Conservation (phyloP, 352 stramenopile species). For the Phytophthora cactorum region DNA sequence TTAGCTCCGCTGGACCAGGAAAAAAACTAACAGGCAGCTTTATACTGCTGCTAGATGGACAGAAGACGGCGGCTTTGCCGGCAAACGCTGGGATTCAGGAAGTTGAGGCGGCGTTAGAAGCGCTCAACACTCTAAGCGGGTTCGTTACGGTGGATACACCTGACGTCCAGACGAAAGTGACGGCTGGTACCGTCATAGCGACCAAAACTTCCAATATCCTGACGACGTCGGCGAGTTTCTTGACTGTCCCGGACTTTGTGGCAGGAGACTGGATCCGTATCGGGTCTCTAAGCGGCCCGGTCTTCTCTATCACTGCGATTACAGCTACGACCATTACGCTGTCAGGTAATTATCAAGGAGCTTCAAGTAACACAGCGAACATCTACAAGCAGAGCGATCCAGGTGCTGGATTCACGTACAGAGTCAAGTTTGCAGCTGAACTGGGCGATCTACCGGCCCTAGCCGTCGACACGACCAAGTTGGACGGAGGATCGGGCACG, state of each 20-base stretch:
- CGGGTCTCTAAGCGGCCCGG: constrained; percentile 67
- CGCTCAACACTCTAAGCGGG: constrained; percentile 75
- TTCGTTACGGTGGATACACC: constrained; percentile 90
- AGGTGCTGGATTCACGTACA: constrained; percentile 66
- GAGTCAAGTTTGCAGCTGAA: constrained; percentile 77
- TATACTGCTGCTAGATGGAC: constrained; percentile 64
- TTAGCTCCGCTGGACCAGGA: constrained; percentile 39
- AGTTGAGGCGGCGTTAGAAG: constrained; percentile 82
- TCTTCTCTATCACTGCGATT: constrained; percentile 89
- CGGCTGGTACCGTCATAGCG: constrained; percentile 55
- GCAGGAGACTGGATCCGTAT: constrained; percentile 95
- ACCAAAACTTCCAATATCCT: constrained; percentile 87
- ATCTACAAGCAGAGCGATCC: constrained; percentile 87
- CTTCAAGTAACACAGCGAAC: constrained; percentile 45
- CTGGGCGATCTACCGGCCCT: constrained; percentile 71
- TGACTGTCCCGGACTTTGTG: constrained; percentile 53
- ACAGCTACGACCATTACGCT: constrained; percentile 76
- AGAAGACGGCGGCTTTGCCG: constrained; percentile 59
- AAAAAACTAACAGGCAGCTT: constrained; percentile 78
- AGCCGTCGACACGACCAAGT: constrained; percentile 52
- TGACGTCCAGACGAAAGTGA: constrained; percentile 76
- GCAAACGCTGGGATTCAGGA: constrained; percentile 84
- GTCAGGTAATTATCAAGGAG: constrained; percentile 86
- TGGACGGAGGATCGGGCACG: constrained; percentile 32
- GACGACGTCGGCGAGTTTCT: constrained; percentile 60